Evolutionary conservation across 2,329 filamentous ascomycete genomes (phyloP), one percentile per base, ranked within the genome.

Genomic region (Alternaria triticimaculans): DNA sequence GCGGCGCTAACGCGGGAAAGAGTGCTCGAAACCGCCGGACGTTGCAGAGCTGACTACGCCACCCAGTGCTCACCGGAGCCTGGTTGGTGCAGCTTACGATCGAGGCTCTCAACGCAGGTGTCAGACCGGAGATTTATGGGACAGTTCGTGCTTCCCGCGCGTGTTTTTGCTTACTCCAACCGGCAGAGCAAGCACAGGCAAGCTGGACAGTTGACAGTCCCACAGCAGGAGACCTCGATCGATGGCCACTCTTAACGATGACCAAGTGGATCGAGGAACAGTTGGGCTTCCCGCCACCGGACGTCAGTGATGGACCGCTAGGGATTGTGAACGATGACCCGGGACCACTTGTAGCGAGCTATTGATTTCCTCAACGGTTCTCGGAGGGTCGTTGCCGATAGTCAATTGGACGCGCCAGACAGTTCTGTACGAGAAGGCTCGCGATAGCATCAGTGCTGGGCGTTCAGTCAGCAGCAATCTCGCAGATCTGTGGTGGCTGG

Each of bases 1-100:
- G 55, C 18, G 25, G 50, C 55, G 57, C 63, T 65, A 67, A 55
- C 54, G 62, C 58, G 53, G 56, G 49, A 53, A 58, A 49, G 58
- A 58, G 57, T 41, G 49, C 49, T 57, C 58, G 54, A 62, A 65
- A 64, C 67, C 64, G 64, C 51, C 60, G 55, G 62, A 55, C 33
- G 60, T 68, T 62, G 62, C 66, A 71, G 64, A 60, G 33, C 51
- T 44, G 21, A 53, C 64, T 63, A 61, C 60, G 61, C 63, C 57
- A 61, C 61, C 44, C 28, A 45, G 54, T 50, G 43, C 44, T 44
- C 56, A 63, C 56, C 56, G 50, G 28, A 44, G 57, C 53, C 58
- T 59, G 55, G 58, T 50, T 51, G 28, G 58, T 30, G 41, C 43
- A 45, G 51, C 30, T 41, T 26, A 46, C 58, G 45, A 37, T 49